These are phyloP conservation scores for Yarrowia keelungensis DNA, from an alignment of 805 yeast genomes.

Conservation along the genomic window DNA sequence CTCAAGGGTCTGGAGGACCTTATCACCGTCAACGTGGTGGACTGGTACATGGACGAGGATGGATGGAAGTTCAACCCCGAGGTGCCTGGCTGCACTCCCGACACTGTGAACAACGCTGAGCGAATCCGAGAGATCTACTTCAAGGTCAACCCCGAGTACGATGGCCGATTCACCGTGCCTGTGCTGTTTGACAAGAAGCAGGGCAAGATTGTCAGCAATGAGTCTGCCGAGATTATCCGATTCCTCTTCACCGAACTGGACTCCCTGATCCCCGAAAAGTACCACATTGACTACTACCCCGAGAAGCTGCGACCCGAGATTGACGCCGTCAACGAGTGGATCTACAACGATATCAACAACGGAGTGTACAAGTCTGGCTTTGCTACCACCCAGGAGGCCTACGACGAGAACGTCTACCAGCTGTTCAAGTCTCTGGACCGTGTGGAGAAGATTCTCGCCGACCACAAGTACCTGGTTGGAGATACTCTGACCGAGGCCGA, in stretches of 20 bases:
- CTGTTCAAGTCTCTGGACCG: slow-evolving; percentile 73
- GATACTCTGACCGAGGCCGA: slow-evolving; percentile 86
- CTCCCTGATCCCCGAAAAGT: slow-evolving; percentile 54
- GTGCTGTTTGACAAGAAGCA: slow-evolving; percentile 88
- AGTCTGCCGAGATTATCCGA: slow-evolving; percentile 86
- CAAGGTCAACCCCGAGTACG: slow-evolving; percentile 75
- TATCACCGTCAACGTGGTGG: slow-evolving; percentile 71
- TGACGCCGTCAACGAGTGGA: slow-evolving; percentile 81
- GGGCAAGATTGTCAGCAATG: slow-evolving; percentile 87
- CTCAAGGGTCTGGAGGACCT: slow-evolving; percentile 72
- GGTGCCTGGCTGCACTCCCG: slow-evolving; percentile 60
- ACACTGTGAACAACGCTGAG: slow-evolving; percentile 63
- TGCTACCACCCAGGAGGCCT: slow-evolving; percentile 81
- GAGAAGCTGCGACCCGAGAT: slow-evolving; percentile 59
- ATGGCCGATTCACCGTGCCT: slow-evolving; percentile 90
- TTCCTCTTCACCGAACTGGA: slow-evolving; percentile 79
- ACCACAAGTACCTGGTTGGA: slow-evolving; percentile 61
- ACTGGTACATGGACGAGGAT: slow-evolving; percentile 84
- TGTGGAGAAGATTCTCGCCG: slow-evolving; percentile 66
- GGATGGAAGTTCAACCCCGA: slow-evolving; percentile 86
- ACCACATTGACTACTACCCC: slow-evolving; percentile 69
- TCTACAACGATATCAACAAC: slow-evolving; percentile 84
- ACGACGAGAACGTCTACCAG: slow-evolving; percentile 68
- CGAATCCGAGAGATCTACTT: slow-evolving; percentile 75
- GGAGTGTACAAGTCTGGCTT: slow-evolving; percentile 95